Evolutionary conservation across 805 yeast species (phyloP), one percentile per base, ranked within the genome.

Genomic region (Cyberlindnera maritima): DNA sequence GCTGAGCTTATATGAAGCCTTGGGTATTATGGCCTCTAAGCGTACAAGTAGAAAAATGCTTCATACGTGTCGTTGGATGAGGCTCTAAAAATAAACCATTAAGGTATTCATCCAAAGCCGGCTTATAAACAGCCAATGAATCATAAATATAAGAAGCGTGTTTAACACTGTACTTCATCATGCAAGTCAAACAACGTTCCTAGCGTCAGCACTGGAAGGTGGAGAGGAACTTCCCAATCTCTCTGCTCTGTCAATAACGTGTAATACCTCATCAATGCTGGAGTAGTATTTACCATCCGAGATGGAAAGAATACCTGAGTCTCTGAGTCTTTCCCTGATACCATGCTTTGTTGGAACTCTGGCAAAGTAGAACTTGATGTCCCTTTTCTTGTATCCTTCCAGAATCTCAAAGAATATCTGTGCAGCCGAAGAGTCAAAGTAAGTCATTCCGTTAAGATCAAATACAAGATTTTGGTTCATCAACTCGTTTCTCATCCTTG

Each of bases 371-470:
- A 88, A 84, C 9, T 67, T 64, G 8, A 85, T 80, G 2, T 72
- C 72, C 40, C 84, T 71, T 15, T 63, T 70, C n/a, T 67, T 68
- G 60, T 88, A 88, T 13, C 72, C 67, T 2, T 63, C 56, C 3
- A 89, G 66, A n/a, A 85, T 79, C 50, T 82, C 88, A 45, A 64
- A 61, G 37, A 90, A 66, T 3, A 82, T 82, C 54, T 87, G 90
- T 0, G 87, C 82, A 0, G 96, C 96, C 1, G 88, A 76, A 0
- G 95, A 79, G 56, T 89, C 97, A 46, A 89, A 74, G 4, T 75
- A 75, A 3, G 86, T 79, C 95, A 90, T 86, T 2, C 96, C 96
- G 46, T 83, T 75, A 52, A 91, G 65, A 57, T 89, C 96, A 56
- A 89, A 77, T 1, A 90, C 70, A n/a, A 89, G 71, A 49, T 77